Conservation (phyloP, 768 basidiomycete genomes). For the Pisolithus albus region DNA sequence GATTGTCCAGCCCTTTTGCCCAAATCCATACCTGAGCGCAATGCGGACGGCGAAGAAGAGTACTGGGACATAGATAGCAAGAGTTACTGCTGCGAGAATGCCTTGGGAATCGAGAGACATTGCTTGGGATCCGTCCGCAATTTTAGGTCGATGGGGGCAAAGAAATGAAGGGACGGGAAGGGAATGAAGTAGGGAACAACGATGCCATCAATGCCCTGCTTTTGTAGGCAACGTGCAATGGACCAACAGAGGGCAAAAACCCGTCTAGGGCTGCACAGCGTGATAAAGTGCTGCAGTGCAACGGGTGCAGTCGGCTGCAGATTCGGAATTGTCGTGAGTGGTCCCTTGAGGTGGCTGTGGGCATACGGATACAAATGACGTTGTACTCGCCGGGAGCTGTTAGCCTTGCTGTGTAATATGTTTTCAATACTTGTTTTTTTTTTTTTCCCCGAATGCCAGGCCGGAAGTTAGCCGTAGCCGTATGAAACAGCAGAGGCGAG, state of each 20-base stretch:
- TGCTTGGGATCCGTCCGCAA: conserved; percentile 1
- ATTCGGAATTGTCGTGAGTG: too few relatives aligned
- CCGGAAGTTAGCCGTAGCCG: too few relatives aligned
- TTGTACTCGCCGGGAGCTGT: too few relatives aligned
- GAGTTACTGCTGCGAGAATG: conserved; percentile 51
- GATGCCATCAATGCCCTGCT: not conserved
- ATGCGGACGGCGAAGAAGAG: conserved; percentile 39
- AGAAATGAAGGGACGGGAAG: not conserved
- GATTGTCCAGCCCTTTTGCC: conserved; percentile 62
- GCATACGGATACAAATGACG: too few relatives aligned
- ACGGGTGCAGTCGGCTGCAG: not conserved
- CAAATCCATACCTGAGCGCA: conserved; percentile 45
- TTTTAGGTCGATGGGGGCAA: not conserved
- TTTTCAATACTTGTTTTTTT: too few relatives aligned
- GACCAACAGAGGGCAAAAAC: not conserved
- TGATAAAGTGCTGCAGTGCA: not conserved
- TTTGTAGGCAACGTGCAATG: conserved; percentile 7
- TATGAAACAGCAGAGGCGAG: too few relatives aligned
- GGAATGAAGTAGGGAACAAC: not conserved
- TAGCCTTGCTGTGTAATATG: too few relatives aligned
- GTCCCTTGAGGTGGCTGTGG: too few relatives aligned
- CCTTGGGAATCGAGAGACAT: conserved; percentile 37
- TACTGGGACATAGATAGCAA: conserved; percentile 56
- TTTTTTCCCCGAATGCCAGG: too few relatives aligned
- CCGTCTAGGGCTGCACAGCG: too few relatives aligned